These are phyloP conservation scores for Tolypocladium tropicale DNA, from an alignment of 2,329 filamentous ascomycete genomes.

Conservation along the genomic window DNA sequence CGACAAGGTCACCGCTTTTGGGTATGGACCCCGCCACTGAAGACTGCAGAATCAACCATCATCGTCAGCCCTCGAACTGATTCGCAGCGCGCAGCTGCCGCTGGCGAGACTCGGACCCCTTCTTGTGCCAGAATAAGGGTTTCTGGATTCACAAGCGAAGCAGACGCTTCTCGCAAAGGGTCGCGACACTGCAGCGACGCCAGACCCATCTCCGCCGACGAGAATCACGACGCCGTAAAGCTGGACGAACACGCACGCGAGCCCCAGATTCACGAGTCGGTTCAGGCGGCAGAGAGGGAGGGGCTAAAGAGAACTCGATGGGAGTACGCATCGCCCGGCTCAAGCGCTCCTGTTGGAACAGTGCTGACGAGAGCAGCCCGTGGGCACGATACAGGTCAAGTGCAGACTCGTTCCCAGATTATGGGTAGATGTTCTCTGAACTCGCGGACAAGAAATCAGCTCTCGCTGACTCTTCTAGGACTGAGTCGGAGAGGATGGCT, in stretches of 20 bases:
- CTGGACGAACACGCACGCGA: slow-evolving; percentile 15
- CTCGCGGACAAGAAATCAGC: background rate
- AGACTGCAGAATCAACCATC: slow-evolving; percentile 6
- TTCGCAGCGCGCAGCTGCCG: slow-evolving; percentile 1
- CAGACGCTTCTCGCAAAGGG: background rate
- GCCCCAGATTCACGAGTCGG: slow-evolving; percentile 1
- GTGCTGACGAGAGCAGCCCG: slow-evolving; percentile 14
- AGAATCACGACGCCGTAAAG: slow-evolving; percentile 8
- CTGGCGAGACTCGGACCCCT: slow-evolving; percentile 3
- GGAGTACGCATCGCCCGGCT: slow-evolving; percentile 17
- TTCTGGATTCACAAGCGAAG: background rate
- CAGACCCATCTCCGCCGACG: background rate
- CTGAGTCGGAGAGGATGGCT: background rate
- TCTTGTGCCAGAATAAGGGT: background rate
- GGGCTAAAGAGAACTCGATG: slow-evolving; percentile 14
- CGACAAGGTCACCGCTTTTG: background rate
- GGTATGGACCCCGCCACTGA: slow-evolving; percentile 4
- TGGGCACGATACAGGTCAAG: slow-evolving; percentile 24
- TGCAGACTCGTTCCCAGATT: slow-evolving; percentile 29
- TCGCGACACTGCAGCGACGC: background rate
- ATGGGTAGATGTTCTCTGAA: slow-evolving; percentile 22
- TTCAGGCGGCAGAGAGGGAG: slow-evolving; percentile 4
- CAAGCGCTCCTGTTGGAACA: background rate
- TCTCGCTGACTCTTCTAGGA: background rate
- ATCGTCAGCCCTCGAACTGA: slow-evolving; percentile 1